Evolutionary conservation across 192 early-diverging fungal species (phyloP).

Genomic region (Backusella macrospora): DNA sequence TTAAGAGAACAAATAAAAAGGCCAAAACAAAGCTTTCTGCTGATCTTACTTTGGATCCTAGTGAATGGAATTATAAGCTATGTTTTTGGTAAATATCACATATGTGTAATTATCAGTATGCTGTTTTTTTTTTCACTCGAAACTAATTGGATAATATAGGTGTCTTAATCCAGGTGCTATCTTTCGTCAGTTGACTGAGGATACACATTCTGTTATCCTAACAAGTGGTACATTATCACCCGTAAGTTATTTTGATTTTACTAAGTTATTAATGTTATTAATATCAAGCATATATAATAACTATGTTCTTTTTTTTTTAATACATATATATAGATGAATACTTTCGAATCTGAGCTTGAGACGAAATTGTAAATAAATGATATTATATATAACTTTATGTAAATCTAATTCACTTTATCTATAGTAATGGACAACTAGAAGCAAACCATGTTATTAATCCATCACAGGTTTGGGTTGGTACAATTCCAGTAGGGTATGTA

Average conservation of each 20-base stretch:
- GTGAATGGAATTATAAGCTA: constrained; percentile 23
- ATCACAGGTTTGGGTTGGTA: constrained; percentile 59
- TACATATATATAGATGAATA: constrained; percentile 40
- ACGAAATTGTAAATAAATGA: constrained; percentile 43
- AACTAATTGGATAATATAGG: constrained; percentile 11
- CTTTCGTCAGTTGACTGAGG: constrained; percentile 44
- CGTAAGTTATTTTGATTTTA: constrained; percentile 37
- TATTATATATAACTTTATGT: neutral
- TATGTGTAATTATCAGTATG: neutral
- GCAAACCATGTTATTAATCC: constrained; percentile 70
- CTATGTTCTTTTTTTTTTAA: no score
- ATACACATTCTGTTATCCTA: constrained; percentile 56
- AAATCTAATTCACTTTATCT: constrained; percentile 12
- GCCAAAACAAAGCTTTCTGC: neutral
- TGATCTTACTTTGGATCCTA: neutral
- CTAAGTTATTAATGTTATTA: neutral
- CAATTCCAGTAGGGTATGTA: constrained; percentile 50
- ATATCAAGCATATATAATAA: no score
- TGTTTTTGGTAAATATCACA: constrained; percentile 25
- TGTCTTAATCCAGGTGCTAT: constrained; percentile 50
- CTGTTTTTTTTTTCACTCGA: neutral
- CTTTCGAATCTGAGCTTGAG: constrained; percentile 62
- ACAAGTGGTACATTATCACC: constrained; percentile 74
- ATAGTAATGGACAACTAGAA: constrained; percentile 49
- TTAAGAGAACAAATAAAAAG: neutral